These are phyloP conservation scores for Lactarius evosmus DNA, from an alignment of 768 basidiomycete genomes.

Conservation along the genomic window DNA sequence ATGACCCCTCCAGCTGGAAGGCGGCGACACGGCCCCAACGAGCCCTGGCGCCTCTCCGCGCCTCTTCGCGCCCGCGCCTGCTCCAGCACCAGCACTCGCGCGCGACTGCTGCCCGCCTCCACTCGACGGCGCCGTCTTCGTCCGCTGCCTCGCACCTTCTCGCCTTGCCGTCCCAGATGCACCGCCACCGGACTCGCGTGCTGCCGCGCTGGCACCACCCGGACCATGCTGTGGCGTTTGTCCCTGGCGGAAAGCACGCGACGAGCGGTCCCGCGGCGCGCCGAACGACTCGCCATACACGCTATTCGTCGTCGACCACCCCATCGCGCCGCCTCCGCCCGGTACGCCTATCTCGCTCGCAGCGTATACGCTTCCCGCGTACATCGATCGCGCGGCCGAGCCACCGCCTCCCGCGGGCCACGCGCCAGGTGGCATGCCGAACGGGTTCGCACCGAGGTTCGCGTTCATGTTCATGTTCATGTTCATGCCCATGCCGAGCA, in stretches of 20 bases:
- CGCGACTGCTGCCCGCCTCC: conserved; percentile 15
- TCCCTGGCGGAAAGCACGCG: conserved; percentile 26
- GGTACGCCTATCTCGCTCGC: conserved; percentile 40
- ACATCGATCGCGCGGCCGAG: conserved; percentile 47
- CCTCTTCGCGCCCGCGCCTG: not conserved
- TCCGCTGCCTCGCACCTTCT: conserved; percentile 31
- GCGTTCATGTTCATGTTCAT: conserved; percentile 27
- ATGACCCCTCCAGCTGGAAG: conserved; percentile 36
- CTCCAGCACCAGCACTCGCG: conserved; percentile 16
- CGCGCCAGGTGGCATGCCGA: conserved; percentile 32
- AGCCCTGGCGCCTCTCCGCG: conserved; percentile 20
- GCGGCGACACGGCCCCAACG: conserved; percentile 31
- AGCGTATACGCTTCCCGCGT: conserved; percentile 65
- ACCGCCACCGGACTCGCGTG: not conserved
- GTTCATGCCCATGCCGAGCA: conserved; percentile 39
- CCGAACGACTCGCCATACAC: conserved; percentile 58
- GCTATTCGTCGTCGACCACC: conserved; percentile 52
- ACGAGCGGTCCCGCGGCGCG: conserved; percentile 31
- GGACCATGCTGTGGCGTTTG: conserved; percentile 11
- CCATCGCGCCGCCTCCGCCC: conserved; percentile 25
- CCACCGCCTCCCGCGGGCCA: conserved; percentile 45
- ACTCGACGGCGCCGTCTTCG: conserved; percentile 35
- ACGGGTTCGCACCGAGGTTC: conserved; percentile 25
- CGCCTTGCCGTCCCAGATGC: conserved; percentile 23
- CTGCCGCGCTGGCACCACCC: not conserved